Conservation (phyloP, 306 rosid species). For the Trifolium subterraneum region DNA sequence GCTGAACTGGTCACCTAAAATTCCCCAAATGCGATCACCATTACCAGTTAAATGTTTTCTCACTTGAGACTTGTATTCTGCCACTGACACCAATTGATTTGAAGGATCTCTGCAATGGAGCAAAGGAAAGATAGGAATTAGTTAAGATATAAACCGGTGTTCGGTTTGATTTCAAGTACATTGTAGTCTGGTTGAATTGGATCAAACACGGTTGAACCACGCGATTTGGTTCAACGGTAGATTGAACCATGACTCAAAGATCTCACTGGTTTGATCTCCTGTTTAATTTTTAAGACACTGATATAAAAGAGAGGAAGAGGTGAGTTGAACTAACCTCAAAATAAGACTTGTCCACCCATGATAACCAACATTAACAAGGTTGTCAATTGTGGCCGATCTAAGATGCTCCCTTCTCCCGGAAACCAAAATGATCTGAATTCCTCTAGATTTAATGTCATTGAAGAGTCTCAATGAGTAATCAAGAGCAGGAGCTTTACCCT, state of each 20-base stretch:
- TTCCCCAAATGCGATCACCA: constrained; percentile 49
- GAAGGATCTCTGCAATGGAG: constrained; percentile 43
- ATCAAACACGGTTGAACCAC: too few species aligned
- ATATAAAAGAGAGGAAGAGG: neutral
- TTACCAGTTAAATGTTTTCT: constrained; percentile 25
- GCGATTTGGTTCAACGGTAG: too few species aligned
- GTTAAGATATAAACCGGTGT: neutral
- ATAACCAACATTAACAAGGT: constrained; percentile 64
- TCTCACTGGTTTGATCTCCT: too few species aligned
- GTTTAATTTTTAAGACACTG: too few species aligned
- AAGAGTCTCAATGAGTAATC: constrained; percentile 57
- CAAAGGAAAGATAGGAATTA: neutral
- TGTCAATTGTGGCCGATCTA: constrained; percentile 70
- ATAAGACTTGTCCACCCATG: constrained; percentile 67
- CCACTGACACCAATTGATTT: constrained; percentile 41
- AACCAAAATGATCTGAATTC: constrained; percentile 64
- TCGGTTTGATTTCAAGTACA: too few species aligned
- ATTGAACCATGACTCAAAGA: too few species aligned
- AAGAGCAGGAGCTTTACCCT: constrained; percentile 68
- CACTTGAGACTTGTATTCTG: constrained; percentile 43
- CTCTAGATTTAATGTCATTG: constrained; percentile 64
- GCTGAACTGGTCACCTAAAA: constrained; percentile 46
- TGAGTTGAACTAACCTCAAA: constrained; percentile 48
- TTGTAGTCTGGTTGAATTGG: too few species aligned
- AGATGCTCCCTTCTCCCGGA: constrained; percentile 68